Base-by-base conservation (phyloP, 2,329 filamentous ascomycete species). In the Clarireedia monteithiana region DNA sequence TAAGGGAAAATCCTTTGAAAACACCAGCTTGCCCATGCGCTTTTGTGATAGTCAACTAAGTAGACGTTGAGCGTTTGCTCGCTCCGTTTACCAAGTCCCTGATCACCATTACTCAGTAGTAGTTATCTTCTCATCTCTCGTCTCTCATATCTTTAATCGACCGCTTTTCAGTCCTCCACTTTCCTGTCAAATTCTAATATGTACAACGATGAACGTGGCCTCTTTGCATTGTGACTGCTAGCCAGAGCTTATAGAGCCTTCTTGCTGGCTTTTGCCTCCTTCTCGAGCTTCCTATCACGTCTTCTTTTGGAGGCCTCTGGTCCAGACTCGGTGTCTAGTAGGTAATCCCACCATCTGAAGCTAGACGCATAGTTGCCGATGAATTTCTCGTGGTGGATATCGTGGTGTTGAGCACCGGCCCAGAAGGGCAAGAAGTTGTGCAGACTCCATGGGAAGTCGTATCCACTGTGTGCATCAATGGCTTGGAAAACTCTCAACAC, bases 291-390 rank as follows among this genome's bases (percentile, higher is more conserved):
- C 73, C 77, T 83, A 73, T 94, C 90, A 58, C 91, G 82, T 69
- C 91, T 85, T 69, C 80, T 82, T 84, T 91, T 91, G 66, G 87
- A 81, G 42, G 92, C 89, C 73, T 95, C 92, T 39, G 89, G 83
- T 53, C 89, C 90, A 62, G 89, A 89, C 80, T 99, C 92, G 60
- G 94, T 99, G 74, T 96, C 91, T 64, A 97, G 80, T 65, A 85
- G 72, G 72, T 88, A 95, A 76, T 99, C 94, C 94, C 94, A 99
- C 94, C 94, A 99, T 73, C 92, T 83, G 84, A 99, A 99, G 78
- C 89, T 95, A 70, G 91, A 96, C 51, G 92, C 79, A 72, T 97
- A 99, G 79, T 99, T 99, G 66, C 94, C 94, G 62, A 99, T 91
- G 76, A 99, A 99, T 71, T 91, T 90, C 78, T 99, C 94, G 76